Conservation (phyloP, 2,329 filamentous ascomycete species). For the Colletotrichum brevisporum region DNA sequence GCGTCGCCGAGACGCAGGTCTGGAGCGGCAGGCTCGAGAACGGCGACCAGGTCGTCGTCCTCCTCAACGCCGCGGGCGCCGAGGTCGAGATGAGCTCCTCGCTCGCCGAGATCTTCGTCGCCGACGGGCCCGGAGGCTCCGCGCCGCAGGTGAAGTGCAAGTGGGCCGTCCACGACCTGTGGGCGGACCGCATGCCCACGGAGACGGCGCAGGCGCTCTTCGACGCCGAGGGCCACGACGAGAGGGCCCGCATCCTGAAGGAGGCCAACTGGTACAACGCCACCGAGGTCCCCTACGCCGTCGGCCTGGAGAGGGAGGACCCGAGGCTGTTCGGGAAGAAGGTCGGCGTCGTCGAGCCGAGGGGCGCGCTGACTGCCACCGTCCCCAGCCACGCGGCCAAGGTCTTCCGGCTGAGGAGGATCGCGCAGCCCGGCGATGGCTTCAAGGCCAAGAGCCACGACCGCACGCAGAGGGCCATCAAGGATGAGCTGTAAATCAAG, state of each 20-base stretch:
- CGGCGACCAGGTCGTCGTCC: conserved; percentile 41
- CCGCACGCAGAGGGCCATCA: conserved; percentile 39
- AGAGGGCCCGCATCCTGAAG: conserved; percentile 24
- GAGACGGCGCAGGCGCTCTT: conserved; percentile 38
- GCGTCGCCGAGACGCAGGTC: conserved; percentile 47
- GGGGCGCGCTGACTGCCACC: conserved; percentile 32
- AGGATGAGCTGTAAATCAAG: conserved; percentile 37
- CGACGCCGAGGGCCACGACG: conserved; percentile 25
- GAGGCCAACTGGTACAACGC: conserved; percentile 42
- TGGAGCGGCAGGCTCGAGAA: conserved; percentile 47
- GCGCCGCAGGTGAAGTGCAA: conserved; percentile 41
- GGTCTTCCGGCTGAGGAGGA: conserved; percentile 42
- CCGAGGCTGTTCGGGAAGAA: conserved; percentile 43
- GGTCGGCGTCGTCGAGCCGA: conserved; percentile 40
- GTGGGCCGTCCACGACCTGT: conserved; percentile 44
- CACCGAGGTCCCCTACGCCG: conserved; percentile 41
- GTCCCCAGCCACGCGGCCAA: conserved; percentile 42
- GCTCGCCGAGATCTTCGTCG: conserved; percentile 43
- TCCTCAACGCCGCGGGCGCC: conserved; percentile 41
- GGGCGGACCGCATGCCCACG: conserved; percentile 42
- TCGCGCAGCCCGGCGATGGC: conserved; percentile 39
- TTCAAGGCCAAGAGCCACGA: conserved; percentile 43
- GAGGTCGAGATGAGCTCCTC: conserved; percentile 37
- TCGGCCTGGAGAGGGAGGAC: conserved; percentile 41
- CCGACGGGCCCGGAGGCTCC: conserved; percentile 43